Percentiles rank a stretch among this genome's conserved stretches.
Evolutionary conservation across 345 rosid species (phyloP).

Genomic region (Eucalyptus regnans): DNA sequence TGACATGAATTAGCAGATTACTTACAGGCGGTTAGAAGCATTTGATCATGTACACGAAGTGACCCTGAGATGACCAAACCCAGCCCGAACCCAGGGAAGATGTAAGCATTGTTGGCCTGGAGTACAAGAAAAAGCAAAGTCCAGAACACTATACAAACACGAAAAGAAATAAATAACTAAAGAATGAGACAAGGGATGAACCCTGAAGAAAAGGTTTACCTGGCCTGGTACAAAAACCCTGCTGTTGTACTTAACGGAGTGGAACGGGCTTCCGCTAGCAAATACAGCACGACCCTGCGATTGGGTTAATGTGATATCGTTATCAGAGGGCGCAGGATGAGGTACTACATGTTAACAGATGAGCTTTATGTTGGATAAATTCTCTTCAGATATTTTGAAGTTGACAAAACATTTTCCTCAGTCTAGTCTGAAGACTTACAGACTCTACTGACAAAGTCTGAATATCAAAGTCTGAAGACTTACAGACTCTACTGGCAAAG

Average conservation of each 20-base stretch:
- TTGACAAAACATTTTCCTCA: no score
- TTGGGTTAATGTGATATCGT: background rate
- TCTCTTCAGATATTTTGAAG: no score
- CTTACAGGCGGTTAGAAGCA: constrained; percentile 93
- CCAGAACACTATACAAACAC: background rate
- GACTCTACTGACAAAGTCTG: no score
- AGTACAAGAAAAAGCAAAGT: background rate
- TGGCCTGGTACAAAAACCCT: constrained; percentile 72
- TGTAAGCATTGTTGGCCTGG: constrained; percentile 87
- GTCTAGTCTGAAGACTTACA: no score
- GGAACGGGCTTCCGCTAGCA: constrained; percentile 96
- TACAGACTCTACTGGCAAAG: no score
- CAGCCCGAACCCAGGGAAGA: constrained; percentile 90
- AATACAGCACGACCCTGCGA: constrained; percentile 79
- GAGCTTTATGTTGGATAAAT: no score
- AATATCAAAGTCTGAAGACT: no score
- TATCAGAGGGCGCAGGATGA: background rate
- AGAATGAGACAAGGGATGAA: background rate
- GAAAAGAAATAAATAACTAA: background rate
- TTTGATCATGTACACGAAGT: constrained; percentile 66
- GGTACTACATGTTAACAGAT: background rate
- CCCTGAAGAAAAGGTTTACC: constrained; percentile 12
- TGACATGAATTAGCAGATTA: background rate
- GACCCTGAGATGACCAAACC: constrained; percentile 86
- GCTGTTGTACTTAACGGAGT: constrained; percentile 54